Percentiles rank a stretch among this genome's conserved stretches.
Evolutionary conservation across 345 rosid genomes (phyloP).

Genomic region (Xanthoceras sorbifolium): DNA sequence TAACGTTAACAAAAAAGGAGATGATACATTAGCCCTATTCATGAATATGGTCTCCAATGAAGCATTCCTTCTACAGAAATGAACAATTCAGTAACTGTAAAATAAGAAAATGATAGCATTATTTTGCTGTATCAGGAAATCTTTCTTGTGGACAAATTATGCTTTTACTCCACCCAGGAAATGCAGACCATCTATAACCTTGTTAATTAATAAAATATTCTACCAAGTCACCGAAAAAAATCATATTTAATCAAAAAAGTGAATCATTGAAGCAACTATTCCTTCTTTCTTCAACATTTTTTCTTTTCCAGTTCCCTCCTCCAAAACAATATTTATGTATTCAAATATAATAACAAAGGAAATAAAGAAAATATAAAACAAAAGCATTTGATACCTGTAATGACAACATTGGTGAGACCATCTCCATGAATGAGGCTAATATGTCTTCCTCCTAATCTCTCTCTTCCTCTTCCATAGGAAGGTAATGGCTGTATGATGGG

Average conservation of each 20-base stretch:
- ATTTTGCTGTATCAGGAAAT: background rate
- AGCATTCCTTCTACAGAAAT: background rate
- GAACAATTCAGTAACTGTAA: background rate
- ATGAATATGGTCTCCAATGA: background rate
- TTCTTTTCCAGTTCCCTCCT: no score
- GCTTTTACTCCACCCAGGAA: background rate
- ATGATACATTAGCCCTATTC: background rate
- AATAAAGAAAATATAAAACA: background rate
- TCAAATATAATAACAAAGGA: no score
- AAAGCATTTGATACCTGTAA: constrained; percentile 61
- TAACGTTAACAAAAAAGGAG: background rate
- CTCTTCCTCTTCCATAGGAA: constrained; percentile 99
- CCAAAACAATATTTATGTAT: background rate
- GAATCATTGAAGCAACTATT: background rate
- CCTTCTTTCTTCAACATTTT: background rate
- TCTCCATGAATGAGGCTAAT: constrained; percentile 98
- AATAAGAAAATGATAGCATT: background rate
- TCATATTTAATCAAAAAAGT: background rate
- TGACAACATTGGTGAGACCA: constrained; percentile 78
- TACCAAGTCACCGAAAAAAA: background rate
- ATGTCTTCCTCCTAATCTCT: constrained; percentile 93
- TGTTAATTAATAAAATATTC: background rate
- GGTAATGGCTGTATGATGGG: constrained; percentile 88
- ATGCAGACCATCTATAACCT: background rate
- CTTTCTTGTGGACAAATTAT: background rate